Evolutionary conservation across 306 rosid genomes (phyloP), one percentile per base, ranked within the genome.

Genomic region (Trichosanthes cucumerina): DNA sequence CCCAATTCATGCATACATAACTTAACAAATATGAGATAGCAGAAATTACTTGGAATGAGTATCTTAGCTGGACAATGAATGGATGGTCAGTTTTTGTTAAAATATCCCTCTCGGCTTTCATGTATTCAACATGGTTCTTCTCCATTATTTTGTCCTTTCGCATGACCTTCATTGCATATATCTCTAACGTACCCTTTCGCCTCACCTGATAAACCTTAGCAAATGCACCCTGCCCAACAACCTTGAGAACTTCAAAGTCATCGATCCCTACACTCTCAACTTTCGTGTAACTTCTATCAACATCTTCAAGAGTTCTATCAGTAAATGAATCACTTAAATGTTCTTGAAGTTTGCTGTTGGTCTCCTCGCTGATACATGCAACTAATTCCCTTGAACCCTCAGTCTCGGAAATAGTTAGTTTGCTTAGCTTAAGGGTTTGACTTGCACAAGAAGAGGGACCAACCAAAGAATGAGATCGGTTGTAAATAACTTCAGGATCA

Each of bases 161-260:
- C 98, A 94, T 94, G 62, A 94, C 98, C 87, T 94, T 94, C 98
- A 94, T 94, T 39, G 98, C 98, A 86, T 89, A 94, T 80, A 94
- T 94, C 68, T 94, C 98, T 3, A 85, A 84, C 66, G 97, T 94
- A 71, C 97, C 98, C 76, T 83, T 94, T 87, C 87, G 92, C 92
- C 89, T 89, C 83, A 94, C 98, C 81, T 92, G 98, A 80, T 90
- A 94, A 44, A 94, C 97, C 80, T 90, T 94, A 36, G 97, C 98
- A 87, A 94, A 92, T 76, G 98, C 96, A 81, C 97, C 98, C 87
- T 88, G 92, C 80, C 98, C 97, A 84, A 94, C 98, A 86, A 90
- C 92, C 92, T 94, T 94, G 86, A 94, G 88, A 87, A 92, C 85
- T 85, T 94, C 98, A 83, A 92, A 94, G 81, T 94, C 93, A 10